Evolutionary conservation across 1,139 yeast species (phyloP).

Genomic region (Pichia sp.): DNA sequence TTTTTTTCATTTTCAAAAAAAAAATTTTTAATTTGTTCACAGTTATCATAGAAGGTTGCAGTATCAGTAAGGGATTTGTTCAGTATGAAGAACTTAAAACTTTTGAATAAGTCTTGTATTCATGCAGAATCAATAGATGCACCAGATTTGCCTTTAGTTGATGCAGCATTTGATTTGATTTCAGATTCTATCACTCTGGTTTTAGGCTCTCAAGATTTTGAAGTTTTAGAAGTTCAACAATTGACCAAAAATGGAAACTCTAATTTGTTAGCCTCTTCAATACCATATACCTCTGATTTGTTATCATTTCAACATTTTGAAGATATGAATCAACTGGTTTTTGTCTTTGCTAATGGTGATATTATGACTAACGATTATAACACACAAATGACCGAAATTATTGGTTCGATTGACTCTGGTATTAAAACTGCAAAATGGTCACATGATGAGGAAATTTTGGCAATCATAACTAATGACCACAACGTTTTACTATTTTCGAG

Average conservation of each 20-base stretch:
- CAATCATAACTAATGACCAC: conserved; percentile 55
- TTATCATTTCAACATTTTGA: conserved; percentile 56
- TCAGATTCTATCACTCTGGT: conserved; percentile 67
- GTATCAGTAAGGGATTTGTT: too few relatives aligned
- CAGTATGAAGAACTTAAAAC: conserved; percentile 42
- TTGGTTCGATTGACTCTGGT: conserved; percentile 79
- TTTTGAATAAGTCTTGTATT: conserved; percentile 42
- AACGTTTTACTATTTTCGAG: conserved; percentile 65
- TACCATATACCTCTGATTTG: conserved; percentile 31
- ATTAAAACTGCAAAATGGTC: conserved; percentile 78
- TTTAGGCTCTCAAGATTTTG: conserved; percentile 31
- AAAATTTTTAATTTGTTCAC: background rate
- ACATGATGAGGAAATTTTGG: conserved; percentile 80
- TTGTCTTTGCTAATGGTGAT: conserved; percentile 61
- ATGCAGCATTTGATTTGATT: conserved; percentile 66
- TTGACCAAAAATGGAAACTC: conserved; percentile 52
- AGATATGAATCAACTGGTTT: conserved; percentile 52
- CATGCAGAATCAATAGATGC: conserved; percentile 39
- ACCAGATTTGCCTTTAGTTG: conserved; percentile 55
- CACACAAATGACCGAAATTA: conserved; percentile 58
- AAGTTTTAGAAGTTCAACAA: conserved; percentile 52
- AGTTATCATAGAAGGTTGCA: background rate
- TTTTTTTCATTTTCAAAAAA: background rate
- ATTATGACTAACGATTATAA: conserved; percentile 62
- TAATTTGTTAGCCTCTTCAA: conserved; percentile 49